Conservation (phyloP, 805 yeast genomes). For the Komagataella populi region DNA sequence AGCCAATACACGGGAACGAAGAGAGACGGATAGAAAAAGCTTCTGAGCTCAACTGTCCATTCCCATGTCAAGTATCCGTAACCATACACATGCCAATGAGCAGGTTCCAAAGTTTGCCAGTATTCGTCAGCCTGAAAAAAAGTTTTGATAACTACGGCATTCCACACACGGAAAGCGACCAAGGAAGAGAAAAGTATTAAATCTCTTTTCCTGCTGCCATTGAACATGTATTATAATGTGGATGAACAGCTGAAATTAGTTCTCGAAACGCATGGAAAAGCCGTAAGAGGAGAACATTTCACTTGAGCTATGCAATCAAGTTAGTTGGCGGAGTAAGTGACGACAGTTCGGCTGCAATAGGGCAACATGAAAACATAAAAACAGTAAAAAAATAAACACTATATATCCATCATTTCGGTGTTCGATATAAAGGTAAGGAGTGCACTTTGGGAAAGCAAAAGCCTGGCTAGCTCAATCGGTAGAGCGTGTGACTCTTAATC, state of each 20-base stretch:
- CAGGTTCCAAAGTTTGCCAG: conserved; percentile 90
- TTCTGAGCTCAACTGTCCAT: conserved; percentile 66
- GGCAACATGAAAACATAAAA: too few species aligned
- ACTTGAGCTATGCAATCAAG: neutral
- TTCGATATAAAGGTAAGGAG: too few species aligned
- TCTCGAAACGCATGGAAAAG: neutral
- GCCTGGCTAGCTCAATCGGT: conserved; percentile 1
- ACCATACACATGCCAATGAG: conserved; percentile 61
- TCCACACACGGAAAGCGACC: conserved; percentile 35
- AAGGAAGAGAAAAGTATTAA: conserved; percentile 8
- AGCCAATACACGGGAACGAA: conserved; percentile 34
- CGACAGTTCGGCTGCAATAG: too few species aligned
- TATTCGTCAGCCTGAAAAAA: conserved; percentile 95
- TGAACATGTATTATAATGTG: neutral
- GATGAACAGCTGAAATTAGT: neutral
- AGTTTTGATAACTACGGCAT: conserved; percentile 52
- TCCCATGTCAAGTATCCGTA: conserved; percentile 92
- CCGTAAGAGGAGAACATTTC: neutral
- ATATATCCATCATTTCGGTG: too few species aligned
- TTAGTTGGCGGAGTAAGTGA: too few species aligned
- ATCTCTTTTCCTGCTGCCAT: neutral
- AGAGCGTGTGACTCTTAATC: conserved; percentile 1
- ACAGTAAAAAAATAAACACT: too few species aligned
- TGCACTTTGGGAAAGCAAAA: neutral
- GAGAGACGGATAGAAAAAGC: conserved; percentile 67